Conservation (phyloP, 2,329 filamentous ascomycete genomes). For the Blastomyces percursus region DNA sequence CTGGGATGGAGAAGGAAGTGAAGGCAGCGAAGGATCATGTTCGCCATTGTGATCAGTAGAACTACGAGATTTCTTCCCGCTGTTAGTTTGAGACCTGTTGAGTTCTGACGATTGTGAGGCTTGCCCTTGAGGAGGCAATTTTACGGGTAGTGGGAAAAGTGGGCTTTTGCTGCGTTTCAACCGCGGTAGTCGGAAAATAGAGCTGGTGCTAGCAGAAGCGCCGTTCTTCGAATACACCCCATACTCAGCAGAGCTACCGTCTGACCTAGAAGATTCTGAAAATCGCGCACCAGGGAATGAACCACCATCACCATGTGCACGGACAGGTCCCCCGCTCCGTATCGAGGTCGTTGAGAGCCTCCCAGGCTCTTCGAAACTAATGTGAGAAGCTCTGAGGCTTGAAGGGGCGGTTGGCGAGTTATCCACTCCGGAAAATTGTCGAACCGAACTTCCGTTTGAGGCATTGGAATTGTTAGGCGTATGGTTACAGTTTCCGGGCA, state of each 20-base stretch:
- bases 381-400: constrained; percentile 30
- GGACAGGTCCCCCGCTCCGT: constrained; percentile 34
- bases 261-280: constrained; percentile 83
- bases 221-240: constrained; percentile 54
- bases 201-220: constrained; percentile 51
- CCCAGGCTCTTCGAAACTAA: constrained; percentile 53
- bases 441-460: constrained; percentile 4
- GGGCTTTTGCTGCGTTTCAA: constrained; percentile 64
- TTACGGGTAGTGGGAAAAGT: constrained; percentile 81
- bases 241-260: constrained; percentile 65
- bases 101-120: constrained; percentile 15
- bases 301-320: constrained; percentile 54
- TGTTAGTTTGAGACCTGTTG: neutral
- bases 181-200: constrained; percentile 71
- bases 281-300: constrained; percentile 54
- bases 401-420: constrained; percentile 22
- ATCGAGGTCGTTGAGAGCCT: constrained; percentile 40
- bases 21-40: constrained; percentile 24
- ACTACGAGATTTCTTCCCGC: constrained; percentile 13
- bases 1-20: constrained; percentile 40
- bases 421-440: neutral
- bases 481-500: constrained; percentile 7
- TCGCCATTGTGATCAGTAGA: constrained; percentile 24
- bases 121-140: constrained; percentile 42
- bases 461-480: constrained; percentile 6